Base-by-base conservation (phyloP, 345 rosid species). In the Lepidium africanum region DNA sequence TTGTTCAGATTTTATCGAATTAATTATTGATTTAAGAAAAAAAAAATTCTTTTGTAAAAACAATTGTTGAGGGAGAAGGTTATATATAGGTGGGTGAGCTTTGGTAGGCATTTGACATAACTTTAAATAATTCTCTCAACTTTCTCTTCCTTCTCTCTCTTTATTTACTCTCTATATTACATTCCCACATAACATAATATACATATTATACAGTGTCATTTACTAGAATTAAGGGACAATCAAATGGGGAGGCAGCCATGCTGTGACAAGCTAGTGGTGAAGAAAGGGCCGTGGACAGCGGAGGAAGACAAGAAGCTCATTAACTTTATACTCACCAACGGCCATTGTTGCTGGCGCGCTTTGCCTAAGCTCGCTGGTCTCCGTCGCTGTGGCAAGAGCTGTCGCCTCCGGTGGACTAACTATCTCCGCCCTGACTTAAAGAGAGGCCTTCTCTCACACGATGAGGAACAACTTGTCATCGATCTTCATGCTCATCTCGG, bases 371-470 rank as follows among this genome's bases (percentile, higher is more conserved):
- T 88, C 23, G 91, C 94, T 12, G 91, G 94, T 11, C 91, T 88
- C 75, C 85, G 84, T 16, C 94, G 94, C 5, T 88, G 94, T 5
- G 94, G 94, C 36, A 87, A 87, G 79, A 87, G 94, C 40, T 85
- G 94, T 69, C 90, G 94, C 1, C 94, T 88, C 54, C 87, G 94
- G 2, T 88, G 94, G 94, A 88, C 89, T 37, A 88, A 88, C 54
- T 88, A 88, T 47, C 94, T 88, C 76, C 88, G 91, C 27, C 91
- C 94, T 7, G 94, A 88, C 84, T 70, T 88, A 71, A 88, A 85
- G 64, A 74, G 91, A 11, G 94, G 94, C 36, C 81, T 88, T 61
- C 90, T 88, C 37, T 85, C 85, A 54, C 80, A 85, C 5, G 82
- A 76, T 12, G 94, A 88, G 38, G 87, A 84, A 23, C 82, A 80